Evolutionary conservation across 495 filamentous ascomycete genomes (phyloP).

Genomic region (Penicillium turbatum): DNA sequence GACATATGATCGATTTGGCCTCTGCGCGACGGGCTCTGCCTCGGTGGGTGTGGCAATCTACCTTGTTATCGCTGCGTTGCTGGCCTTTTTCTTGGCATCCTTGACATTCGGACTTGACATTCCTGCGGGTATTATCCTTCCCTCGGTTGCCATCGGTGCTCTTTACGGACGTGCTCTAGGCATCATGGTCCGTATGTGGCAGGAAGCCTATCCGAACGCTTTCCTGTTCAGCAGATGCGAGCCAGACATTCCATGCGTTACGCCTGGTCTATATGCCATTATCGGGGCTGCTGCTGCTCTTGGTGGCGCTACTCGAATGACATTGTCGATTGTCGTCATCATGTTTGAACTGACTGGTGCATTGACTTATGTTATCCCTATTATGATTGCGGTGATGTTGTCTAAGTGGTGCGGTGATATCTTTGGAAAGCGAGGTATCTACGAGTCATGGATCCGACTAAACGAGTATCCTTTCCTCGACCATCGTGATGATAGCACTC

Average conservation of each 20-base stretch:
- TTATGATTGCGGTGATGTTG: slow-evolving; percentile 99
- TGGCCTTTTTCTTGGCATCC: slow-evolving; percentile 81
- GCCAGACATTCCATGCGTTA: slow-evolving; percentile 86
- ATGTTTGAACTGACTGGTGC: slow-evolving; percentile 99
- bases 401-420: slow-evolving; percentile 98
- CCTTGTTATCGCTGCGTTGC: slow-evolving; percentile 69
- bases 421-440: slow-evolving; percentile 90
- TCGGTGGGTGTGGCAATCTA: slow-evolving; percentile 72
- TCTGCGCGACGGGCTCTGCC: slow-evolving; percentile 73
- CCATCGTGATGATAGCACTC: slow-evolving; percentile 75
- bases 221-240: slow-evolving; percentile 78
- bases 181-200: slow-evolving; percentile 85
- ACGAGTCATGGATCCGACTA: slow-evolving; percentile 96
- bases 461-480: slow-evolving; percentile 96
- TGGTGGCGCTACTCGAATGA: slow-evolving; percentile 97
- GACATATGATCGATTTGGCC: slow-evolving; percentile 75
- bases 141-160: slow-evolving; percentile 95
- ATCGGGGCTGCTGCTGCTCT: slow-evolving; percentile 95
- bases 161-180: slow-evolving; percentile 89
- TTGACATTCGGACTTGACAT: slow-evolving; percentile 96
- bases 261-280: slow-evolving; percentile 92
- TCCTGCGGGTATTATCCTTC: slow-evolving; percentile 92
- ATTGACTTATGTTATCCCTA: slow-evolving; percentile 92
- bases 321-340: slow-evolving; percentile 93
- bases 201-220: slow-evolving; percentile 68